Base-by-base conservation (phyloP, 2,329 filamentous ascomycete genomes). In the Cladosporium sp. region DNA sequence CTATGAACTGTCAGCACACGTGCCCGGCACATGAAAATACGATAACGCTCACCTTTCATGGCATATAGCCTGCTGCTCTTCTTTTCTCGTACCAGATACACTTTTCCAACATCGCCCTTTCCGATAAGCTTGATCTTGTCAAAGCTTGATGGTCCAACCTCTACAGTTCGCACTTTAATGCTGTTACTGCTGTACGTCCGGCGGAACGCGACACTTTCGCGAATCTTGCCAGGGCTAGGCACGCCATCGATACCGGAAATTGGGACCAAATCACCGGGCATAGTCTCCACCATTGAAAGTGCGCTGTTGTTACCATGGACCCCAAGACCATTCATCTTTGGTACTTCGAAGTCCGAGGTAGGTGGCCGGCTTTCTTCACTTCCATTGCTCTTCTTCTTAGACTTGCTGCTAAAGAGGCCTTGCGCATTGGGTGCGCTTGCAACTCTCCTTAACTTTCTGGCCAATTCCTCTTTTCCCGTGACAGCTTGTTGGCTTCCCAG, bases 91-190 rank as follows among this genome's bases (percentile, higher is more conserved):
- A 99, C 94, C 65, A 99, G 78, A 72, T 99, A 99, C 1, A 99
- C 94, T 78, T 99, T 99, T 61, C 94, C 94, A 22, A 99, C 94
- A 74, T 99, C 94, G 58, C 94, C 94, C 78, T 99, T 99, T 57
- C 94, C 94, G 70, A 99, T 97, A 75, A 99, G 82, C 75, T 99
- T 99, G 75, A 99, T 97, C 83, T 99, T 99, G 80, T 99, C 94
- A 68, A 99, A 99, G 72, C 93, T 97, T 61, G 89, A 82, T 0
- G 94, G 94, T 0, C 91, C 90, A 35, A 99, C 94, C 75, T 99
- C 94, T 48, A 99, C 94, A 72, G 96, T 91, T 67, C 94, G 85
- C 64, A 97, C 90, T 77, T 99, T 99, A 80, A 99, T 99, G 39
- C 94, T 97, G 74, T 97, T 99, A 64, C 93, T 97, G 75, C 94